These are phyloP conservation scores for Mycena vulgaris DNA, from an alignment of 768 basidiomycete genomes.

Conservation along the genomic window DNA sequence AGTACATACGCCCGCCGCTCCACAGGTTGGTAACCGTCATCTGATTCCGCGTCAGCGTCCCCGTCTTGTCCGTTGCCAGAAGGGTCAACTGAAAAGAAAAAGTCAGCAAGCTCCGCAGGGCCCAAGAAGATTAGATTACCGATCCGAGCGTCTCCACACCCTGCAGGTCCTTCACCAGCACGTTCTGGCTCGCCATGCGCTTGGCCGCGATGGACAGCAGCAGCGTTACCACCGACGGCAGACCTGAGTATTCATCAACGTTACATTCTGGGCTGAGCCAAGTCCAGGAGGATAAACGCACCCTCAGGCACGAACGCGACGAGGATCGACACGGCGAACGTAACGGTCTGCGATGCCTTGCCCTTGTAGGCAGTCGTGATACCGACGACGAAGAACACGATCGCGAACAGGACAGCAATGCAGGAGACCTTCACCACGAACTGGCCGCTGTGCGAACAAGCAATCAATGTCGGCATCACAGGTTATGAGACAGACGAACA, in stretches of 20 bases:
- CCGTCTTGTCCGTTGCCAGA: conserved; percentile 81
- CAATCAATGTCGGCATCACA: conserved; percentile 1
- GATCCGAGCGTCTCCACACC: conserved; percentile 77
- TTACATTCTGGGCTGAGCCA: not conserved
- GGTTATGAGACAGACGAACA: conserved; percentile 55
- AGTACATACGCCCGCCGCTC: conserved; percentile 74
- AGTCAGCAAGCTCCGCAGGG: conserved; percentile 48
- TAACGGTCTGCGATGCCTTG: conserved; percentile 70
- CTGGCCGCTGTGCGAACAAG: conserved; percentile 55
- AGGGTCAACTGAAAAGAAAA: conserved; percentile 67
- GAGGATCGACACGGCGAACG: conserved; percentile 66
- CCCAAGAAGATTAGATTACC: conserved; percentile 58
- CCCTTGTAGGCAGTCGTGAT: conserved; percentile 78
- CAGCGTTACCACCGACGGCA: conserved; percentile 78
- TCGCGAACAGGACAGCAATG: conserved; percentile 73
- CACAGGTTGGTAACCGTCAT: conserved; percentile 83
- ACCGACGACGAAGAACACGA: conserved; percentile 77
- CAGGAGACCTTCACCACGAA: conserved; percentile 76
- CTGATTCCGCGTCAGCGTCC: conserved; percentile 79
- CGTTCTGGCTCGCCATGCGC: conserved; percentile 79
- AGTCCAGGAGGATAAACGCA: not conserved
- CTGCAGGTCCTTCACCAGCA: conserved; percentile 82
- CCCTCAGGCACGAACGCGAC: conserved; percentile 65
- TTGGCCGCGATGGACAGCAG: conserved; percentile 79
- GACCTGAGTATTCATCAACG: conserved; percentile 56